Evolutionary conservation across 164 flowering plant genomes (phyloP).

Genomic region (Magnolia changhungtana): DNA sequence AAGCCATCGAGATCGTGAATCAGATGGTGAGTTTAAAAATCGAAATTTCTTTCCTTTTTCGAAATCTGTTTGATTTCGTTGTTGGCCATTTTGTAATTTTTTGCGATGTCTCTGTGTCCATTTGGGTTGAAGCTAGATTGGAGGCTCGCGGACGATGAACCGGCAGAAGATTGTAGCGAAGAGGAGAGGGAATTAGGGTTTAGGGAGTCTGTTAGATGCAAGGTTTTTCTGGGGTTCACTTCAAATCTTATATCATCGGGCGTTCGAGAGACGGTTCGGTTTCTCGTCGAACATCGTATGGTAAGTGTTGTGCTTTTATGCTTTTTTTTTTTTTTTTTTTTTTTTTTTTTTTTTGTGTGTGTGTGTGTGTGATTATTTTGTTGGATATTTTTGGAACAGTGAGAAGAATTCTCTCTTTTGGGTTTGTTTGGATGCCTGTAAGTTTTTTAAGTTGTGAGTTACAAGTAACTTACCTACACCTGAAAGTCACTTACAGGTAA

Average conservation of each 20-base stretch:
- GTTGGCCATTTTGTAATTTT: not conserved
- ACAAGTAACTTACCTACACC: no score
- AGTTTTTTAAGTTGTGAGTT: no score
- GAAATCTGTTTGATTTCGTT: not conserved
- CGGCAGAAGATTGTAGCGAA: slow-evolving; percentile 54
- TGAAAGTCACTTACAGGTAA: no score
- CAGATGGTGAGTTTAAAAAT: slow-evolving; percentile 53
- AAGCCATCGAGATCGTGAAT: slow-evolving; percentile 72
- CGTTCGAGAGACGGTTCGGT: slow-evolving; percentile 76
- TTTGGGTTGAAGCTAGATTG: slow-evolving; percentile 66
- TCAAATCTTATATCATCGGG: slow-evolving; percentile 93
- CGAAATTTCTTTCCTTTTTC: not conserved
- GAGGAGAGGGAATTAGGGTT: slow-evolving; percentile 49
- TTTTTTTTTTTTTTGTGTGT: no score
- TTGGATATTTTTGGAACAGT: not conserved
- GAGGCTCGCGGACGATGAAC: slow-evolving; percentile 71
- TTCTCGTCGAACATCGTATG: slow-evolving; percentile 85
- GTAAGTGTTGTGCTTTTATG: slow-evolving; percentile 31
- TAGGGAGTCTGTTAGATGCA: slow-evolving; percentile 66
- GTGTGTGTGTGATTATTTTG: not conserved
- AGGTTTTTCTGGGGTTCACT: slow-evolving; percentile 89
- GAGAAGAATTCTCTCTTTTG: not conserved
- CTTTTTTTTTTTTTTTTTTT: not conserved
- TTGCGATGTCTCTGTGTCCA: slow-evolving; percentile 6
- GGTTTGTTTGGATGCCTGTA: no score